Base-by-base conservation (phyloP, 805 yeast species). In the Starmerella bombi region DNA sequence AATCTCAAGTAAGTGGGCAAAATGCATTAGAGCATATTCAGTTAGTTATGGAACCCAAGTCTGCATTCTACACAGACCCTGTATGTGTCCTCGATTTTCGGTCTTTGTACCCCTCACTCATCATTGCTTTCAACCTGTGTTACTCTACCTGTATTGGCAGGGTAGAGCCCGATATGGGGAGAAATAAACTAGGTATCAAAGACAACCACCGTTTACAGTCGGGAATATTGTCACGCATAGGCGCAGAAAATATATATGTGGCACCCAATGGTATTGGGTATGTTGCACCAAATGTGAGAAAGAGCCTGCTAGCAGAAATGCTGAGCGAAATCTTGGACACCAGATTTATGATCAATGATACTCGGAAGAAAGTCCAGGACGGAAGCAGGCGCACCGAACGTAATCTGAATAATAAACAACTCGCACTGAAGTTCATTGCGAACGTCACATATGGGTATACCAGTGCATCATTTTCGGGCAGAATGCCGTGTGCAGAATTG, bases 401-500 rank as follows among this genome's bases (percentile, higher is more conserved):
- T 41, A 60, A 80, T 3, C 72, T 80, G 54, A 72, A 82, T 52
- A 78, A 80, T 43, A 66, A 88, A 41, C 98, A 91, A 51, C 57
- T 82, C 31, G 97, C 95, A 0, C 63, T 91, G 46, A 91, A 91
- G 55, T 63, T 88, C 36, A 77, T 85, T 32, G 96, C 98, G 1
- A 86, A 85, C 58, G 98, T 91, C 7, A 88, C 95, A 0, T 91
- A 91, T 61, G 98, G 98, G 0, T 91, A 91, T 55, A 71, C 96
- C 0, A 80, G 95, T 1, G 98, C 98, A 0, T 75, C 94, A 0
- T 91, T 80, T 55, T 83, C 94, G 7, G 98, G 98, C 0, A 65
- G 98, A 47, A 91, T 91, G 98, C 97, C 98, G 0, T 82, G 91
- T 52, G 76, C 94, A 0, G 97, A 86, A 56, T 69, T 91, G 23